phyloP scores from a whole-genome alignment of 1,284 basidiomycete species.

The Phylloporus sp. region DNA sequence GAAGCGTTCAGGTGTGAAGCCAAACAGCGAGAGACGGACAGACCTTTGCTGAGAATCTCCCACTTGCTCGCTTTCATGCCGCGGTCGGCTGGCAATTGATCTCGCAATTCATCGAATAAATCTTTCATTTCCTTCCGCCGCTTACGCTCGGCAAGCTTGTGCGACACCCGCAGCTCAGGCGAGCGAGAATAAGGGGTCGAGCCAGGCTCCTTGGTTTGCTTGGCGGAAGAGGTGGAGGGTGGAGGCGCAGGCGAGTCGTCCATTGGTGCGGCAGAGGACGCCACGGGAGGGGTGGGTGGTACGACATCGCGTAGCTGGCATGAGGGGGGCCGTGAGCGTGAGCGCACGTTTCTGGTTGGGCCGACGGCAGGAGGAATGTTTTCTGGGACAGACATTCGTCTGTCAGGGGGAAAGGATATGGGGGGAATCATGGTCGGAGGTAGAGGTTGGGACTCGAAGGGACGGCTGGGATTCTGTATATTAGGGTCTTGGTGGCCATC shows the following conservation, averaged over 20 bases:
- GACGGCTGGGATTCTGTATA: slow-evolving; percentile 42
- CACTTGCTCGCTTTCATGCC: slow-evolving; percentile 96
- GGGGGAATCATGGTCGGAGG: slow-evolving; percentile 57
- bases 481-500: slow-evolving; percentile 44
- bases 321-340: slow-evolving; percentile 74
- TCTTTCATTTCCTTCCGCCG: slow-evolving; percentile 98
- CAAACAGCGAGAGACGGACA: slow-evolving; percentile 23
- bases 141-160: slow-evolving; percentile 95
- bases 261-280: slow-evolving; percentile 38
- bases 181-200: slow-evolving; percentile 90
- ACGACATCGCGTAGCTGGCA: slow-evolving; percentile 54
- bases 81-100: slow-evolving; percentile 87
- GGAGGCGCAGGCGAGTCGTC: slow-evolving; percentile 45
- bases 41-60: slow-evolving; percentile 95
- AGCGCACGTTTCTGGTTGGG: slow-evolving; percentile 59
- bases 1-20: slow-evolving; percentile 9
- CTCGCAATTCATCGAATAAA: slow-evolving; percentile 91
- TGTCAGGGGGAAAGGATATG: slow-evolving; percentile 60
- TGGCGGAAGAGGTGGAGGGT: slow-evolving; percentile 33
- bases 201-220: slow-evolving; percentile 50
- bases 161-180: slow-evolving; percentile 90
- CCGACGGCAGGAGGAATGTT: slow-evolving; percentile 48
- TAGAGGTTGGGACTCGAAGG: slow-evolving; percentile 43
- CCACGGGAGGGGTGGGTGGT: slow-evolving; percentile 39
- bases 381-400: slow-evolving; percentile 75